Evolutionary conservation across 306 rosid genomes (phyloP).

Genomic region (Herpetospermum pedunculosum): DNA sequence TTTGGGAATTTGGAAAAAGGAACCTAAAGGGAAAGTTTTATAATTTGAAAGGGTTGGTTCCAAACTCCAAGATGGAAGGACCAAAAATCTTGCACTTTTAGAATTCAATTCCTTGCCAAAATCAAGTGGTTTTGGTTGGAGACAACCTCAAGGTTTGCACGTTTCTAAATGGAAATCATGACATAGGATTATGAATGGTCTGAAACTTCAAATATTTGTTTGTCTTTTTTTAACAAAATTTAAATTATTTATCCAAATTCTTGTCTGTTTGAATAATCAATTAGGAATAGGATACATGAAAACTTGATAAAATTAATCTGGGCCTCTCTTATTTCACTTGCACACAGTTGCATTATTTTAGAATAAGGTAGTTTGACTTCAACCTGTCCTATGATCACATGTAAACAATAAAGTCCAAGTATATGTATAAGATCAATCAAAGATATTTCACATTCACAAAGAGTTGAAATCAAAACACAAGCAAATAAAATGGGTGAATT

Average conservation of each 20-base stretch:
- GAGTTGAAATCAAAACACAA: too few relatives aligned
- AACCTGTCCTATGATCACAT: not conserved
- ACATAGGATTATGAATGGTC: not conserved
- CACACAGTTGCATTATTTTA: not conserved
- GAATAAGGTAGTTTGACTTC: not conserved
- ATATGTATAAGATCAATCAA: not conserved
- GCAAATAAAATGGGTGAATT: too few relatives aligned
- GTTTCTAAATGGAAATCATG: not conserved
- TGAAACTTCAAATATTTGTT: not conserved
- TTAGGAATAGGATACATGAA: not conserved
- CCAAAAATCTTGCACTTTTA: not conserved
- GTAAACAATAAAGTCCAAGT: not conserved
- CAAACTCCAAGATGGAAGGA: not conserved
- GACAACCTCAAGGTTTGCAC: not conserved
- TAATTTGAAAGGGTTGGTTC: not conserved
- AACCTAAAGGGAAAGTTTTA: not conserved
- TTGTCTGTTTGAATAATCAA: not conserved
- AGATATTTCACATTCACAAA: too few relatives aligned
- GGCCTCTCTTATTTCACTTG: not conserved
- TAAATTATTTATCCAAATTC: not conserved
- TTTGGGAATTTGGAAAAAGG: not conserved
- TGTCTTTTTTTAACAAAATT: not conserved
- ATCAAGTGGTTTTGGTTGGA: not conserved
- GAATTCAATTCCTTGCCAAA: constrained; percentile 1
- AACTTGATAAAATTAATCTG: too few relatives aligned